Evolutionary conservation across 331 rosid genomes (phyloP).

Genomic region (Quercus tomentella): DNA sequence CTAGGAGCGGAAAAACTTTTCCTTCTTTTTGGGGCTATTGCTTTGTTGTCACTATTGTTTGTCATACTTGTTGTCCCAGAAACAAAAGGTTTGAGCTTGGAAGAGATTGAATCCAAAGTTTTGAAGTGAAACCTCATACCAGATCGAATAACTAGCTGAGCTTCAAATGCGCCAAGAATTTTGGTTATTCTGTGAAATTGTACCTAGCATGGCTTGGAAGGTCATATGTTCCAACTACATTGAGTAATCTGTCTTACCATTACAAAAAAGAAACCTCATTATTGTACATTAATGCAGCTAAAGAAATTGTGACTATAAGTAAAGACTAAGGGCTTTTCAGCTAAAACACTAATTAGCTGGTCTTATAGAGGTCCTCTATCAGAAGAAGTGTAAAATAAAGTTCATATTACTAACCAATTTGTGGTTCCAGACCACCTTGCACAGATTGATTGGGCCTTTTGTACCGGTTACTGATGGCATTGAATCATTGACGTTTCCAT

Average conservation of each 20-base stretch:
- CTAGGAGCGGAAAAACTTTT: conserved; percentile 95
- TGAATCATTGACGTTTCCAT: too few species aligned
- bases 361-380: background rate
- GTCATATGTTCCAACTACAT: background rate
- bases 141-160: background rate
- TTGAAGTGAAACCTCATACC: conserved; percentile 40
- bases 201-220: background rate
- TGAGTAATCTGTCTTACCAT: background rate
- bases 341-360: background rate
- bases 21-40: conserved; percentile 81
- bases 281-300: background rate
- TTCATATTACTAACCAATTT: background rate
- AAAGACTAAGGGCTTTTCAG: background rate
- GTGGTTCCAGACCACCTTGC: background rate
- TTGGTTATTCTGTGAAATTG: background rate
- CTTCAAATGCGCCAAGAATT: background rate
- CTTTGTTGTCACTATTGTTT: conserved; percentile 71
- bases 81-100: conserved; percentile 94
- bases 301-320: background rate
- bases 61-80: conserved; percentile 61
- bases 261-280: background rate
- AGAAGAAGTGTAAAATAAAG: background rate
- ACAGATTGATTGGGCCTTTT: background rate
- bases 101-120: conserved; percentile 88
- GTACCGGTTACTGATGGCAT: too few species aligned